Evolutionary conservation across 2,329 filamentous ascomycete species (phyloP).

Genomic region (Neofusicoccum cordaticola): DNA sequence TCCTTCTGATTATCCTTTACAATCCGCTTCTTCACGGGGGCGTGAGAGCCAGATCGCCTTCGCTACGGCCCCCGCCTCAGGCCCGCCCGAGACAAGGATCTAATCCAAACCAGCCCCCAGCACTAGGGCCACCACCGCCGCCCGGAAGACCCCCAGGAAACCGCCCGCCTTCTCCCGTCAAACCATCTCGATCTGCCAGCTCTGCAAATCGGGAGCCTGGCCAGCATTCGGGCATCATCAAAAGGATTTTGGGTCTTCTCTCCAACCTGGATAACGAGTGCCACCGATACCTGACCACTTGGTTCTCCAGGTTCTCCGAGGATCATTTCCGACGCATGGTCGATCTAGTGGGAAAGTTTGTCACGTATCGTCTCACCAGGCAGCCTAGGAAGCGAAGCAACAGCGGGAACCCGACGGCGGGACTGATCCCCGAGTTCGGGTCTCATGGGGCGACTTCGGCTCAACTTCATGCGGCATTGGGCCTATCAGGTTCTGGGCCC

Average conservation of each 20-base stretch:
- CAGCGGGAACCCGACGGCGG: slow-evolving; percentile 60
- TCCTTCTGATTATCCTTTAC: slow-evolving; percentile 72
- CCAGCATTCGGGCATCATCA: slow-evolving; percentile 79
- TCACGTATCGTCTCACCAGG: slow-evolving; percentile 74
- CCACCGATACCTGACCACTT: slow-evolving; percentile 72
- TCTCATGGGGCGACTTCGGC: slow-evolving; percentile 61
- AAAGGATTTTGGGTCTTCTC: slow-evolving; percentile 76
- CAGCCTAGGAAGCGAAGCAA: slow-evolving; percentile 64
- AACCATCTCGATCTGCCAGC: background rate
- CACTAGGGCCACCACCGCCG: background rate
- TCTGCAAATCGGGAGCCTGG: slow-evolving; percentile 42
- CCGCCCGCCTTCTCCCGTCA: background rate
- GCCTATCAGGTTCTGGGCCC: slow-evolving; percentile 39
- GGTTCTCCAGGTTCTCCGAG: slow-evolving; percentile 71
- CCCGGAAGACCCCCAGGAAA: background rate
- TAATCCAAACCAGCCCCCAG: slow-evolving; percentile 1
- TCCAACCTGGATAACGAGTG: slow-evolving; percentile 73
- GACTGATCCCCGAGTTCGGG: slow-evolving; percentile 64
- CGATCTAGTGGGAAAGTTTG: slow-evolving; percentile 72
- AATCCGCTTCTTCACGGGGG: slow-evolving; percentile 70
- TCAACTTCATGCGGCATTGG: slow-evolving; percentile 75
- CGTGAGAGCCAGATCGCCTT: background rate
- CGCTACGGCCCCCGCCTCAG: background rate
- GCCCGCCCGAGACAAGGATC: slow-evolving; percentile 14
- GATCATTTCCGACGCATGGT: slow-evolving; percentile 69